These are phyloP conservation scores for Staphylotrichum tortipilum DNA, from an alignment of 495 filamentous ascomycete species.

Conservation along the genomic window DNA sequence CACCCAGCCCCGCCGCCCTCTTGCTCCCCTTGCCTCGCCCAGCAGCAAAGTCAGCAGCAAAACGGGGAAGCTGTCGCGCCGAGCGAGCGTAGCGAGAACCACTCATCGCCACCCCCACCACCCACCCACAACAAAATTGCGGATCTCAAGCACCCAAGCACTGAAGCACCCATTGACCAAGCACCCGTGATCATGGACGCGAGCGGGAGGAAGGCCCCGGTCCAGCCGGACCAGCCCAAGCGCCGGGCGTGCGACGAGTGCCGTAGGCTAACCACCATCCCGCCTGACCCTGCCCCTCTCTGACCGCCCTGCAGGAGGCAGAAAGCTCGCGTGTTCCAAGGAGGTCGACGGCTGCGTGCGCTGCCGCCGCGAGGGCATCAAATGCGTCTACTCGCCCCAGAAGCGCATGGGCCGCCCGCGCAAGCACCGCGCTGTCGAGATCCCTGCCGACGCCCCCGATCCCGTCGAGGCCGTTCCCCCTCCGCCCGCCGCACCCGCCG, in stretches of 20 bases:
- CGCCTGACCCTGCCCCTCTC: neutral
- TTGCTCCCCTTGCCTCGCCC: too few species aligned
- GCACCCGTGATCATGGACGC: neutral
- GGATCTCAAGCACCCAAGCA: too few species aligned
- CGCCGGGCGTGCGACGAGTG: slow-evolving; percentile 56
- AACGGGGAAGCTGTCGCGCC: too few species aligned
- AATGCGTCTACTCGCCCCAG: slow-evolving; percentile 51
- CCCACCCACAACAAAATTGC: neutral
- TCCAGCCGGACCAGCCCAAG: slow-evolving; percentile 22
- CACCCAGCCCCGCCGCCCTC: too few species aligned
- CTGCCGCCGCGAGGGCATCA: slow-evolving; percentile 45
- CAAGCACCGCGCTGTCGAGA: slow-evolving; percentile 42
- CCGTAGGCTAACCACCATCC: slow-evolving; percentile 36
- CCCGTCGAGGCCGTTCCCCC: neutral
- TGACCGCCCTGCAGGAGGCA: slow-evolving; percentile 33
- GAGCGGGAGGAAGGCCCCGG: slow-evolving; percentile 2
- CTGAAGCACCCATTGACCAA: neutral
- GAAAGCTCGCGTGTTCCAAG: slow-evolving; percentile 56
- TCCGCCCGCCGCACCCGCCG: too few species aligned
- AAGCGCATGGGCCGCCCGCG: slow-evolving; percentile 56
- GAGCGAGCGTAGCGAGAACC: too few species aligned
- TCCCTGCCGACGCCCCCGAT: neutral
- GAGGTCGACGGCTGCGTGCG: slow-evolving; percentile 47
- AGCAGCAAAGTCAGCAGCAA: too few species aligned
- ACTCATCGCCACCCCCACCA: too few species aligned